Base-by-base conservation (phyloP, 2,329 filamentous ascomycete species). In the Claviceps humidiphila region DNA sequence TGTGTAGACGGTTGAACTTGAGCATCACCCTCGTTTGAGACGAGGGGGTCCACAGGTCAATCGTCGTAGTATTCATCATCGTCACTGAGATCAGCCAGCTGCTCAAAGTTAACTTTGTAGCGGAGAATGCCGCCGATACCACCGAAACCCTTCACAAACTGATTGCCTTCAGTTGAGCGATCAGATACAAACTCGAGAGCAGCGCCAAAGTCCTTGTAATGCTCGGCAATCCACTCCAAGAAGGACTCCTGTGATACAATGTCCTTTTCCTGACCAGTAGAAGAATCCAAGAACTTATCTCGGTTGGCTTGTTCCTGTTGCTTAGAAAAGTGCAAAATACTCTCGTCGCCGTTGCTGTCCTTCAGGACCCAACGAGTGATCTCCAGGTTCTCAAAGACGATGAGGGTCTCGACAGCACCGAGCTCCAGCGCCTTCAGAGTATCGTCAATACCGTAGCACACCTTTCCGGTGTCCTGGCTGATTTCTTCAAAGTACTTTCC, bases 91-190 rank as follows among this genome's bases (percentile, higher is more conserved):
- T 97, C 93, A 71, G 85, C 86, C 71, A 98, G 80, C 73, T 98
- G 94, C 74, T 98, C 94, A 74, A 98, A 98, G 78, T 98, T 98
- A 78, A 98, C 89, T 78, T 96, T 96, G 83, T 98, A 98, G 62
- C 93, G 89, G 67, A 98, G 82, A 65, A 98, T 85, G 58, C 91
- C 91, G 60, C 93, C 93, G 63, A 98, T 95, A 66, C 93, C 93
- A 84, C 93, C 93, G 66, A 98, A 98, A 58, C 93, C 93, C 77
- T 96, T 97, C 65, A 98, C 93, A 73, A 98, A 98, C 76, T 98
- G 93, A 74, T 98, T 98, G 68, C 93, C 93, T 74, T 98, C 93
- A 56, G 88, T 95, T 55, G 91, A 97, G 59, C 89, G 85, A 69
- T 98, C 94, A 48, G 93, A 96, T 58, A 98, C 93, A 62, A 98